phyloP scores from a whole-genome alignment of 2,329 filamentous ascomycete genomes.

The Fusarium avenaceum region DNA sequence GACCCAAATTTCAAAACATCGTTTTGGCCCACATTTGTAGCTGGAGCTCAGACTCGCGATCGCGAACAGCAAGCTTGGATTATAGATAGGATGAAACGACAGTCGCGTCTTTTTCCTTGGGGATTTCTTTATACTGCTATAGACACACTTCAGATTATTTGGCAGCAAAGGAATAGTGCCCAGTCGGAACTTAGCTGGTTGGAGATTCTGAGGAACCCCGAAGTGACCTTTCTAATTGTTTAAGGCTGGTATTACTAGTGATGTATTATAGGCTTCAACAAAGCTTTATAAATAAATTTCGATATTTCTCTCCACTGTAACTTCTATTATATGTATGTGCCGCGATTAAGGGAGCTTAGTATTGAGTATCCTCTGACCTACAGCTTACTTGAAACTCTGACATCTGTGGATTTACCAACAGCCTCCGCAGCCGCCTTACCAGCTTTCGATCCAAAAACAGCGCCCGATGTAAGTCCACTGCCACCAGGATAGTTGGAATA shows the following conservation, averaged over 20 bases:
- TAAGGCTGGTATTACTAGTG: too few relatives aligned
- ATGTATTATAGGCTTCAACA: too few relatives aligned
- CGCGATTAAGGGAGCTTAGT: too few relatives aligned
- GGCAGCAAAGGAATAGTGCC: background rate
- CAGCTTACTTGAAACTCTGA: background rate
- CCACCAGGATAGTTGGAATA: conserved; percentile 25
- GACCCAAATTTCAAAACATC: conserved; percentile 30
- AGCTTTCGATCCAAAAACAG: conserved; percentile 19
- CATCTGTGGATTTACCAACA: background rate
- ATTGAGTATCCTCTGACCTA: too few relatives aligned
- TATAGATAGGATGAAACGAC: conserved; percentile 9
- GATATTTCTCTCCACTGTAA: too few relatives aligned
- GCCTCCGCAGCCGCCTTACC: conserved; percentile 16
- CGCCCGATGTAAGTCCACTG: conserved; percentile 21
- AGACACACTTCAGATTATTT: conserved; percentile 17
- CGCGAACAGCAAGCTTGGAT: conserved; percentile 7
- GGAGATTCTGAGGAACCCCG: conserved; percentile 18
- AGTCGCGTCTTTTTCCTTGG: conserved; percentile 9
- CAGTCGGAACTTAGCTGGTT: conserved; percentile 5
- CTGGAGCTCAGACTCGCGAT: conserved; percentile 17
- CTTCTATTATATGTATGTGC: too few relatives aligned
- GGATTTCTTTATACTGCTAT: conserved; percentile 26
- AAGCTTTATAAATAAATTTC: too few relatives aligned
- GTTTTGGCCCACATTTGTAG: conserved; percentile 21
- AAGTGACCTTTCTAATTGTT: conserved; percentile 10